Percentiles rank a stretch among this genome's conserved stretches.
These are phyloP conservation scores for Lactarius deliciosus DNA, from an alignment of 768 basidiomycete genomes.

Conservation along the genomic window DNA sequence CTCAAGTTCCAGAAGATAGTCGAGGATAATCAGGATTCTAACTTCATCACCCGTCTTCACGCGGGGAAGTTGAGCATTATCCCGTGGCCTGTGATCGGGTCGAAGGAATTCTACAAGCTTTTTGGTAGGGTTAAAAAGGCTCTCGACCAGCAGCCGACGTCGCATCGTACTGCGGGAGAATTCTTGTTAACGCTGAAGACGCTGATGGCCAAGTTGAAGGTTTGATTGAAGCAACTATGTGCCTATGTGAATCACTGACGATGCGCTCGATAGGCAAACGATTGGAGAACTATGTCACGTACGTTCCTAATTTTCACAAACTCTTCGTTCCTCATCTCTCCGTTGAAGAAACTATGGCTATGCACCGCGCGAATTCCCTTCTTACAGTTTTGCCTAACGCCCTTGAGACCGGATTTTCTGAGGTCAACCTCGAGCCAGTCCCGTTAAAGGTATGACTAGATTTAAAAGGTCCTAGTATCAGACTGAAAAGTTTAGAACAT, in stretches of 20 bases:
- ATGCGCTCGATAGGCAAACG: constrained; percentile 47
- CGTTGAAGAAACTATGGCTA: constrained; percentile 45
- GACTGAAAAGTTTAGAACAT: constrained; percentile 42
- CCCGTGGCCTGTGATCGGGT: constrained; percentile 68
- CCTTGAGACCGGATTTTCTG: constrained; percentile 46
- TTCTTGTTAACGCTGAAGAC: constrained; percentile 61
- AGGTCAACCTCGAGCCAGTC: constrained; percentile 46
- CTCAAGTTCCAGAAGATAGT: constrained; percentile 63
- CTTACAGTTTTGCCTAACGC: constrained; percentile 45
- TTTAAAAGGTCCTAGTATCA: background rate
- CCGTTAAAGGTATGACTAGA: constrained; percentile 47
- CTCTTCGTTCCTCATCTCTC: background rate
- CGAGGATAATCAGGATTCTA: constrained; percentile 57
- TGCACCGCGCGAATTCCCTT: constrained; percentile 44
- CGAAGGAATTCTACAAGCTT: constrained; percentile 55
- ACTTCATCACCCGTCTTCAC: constrained; percentile 63
- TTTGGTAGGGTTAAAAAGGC: constrained; percentile 48
- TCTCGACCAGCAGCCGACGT: constrained; percentile 50
- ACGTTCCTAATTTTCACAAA: constrained; percentile 28
- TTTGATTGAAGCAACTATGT: constrained; percentile 25
- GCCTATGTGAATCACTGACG: background rate
- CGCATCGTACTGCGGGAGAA: constrained; percentile 52
- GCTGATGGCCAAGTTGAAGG: constrained; percentile 68
- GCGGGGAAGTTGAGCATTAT: constrained; percentile 55
- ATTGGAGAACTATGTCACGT: constrained; percentile 67